phyloP scores from a whole-genome alignment of 495 filamentous ascomycete species.

The Halenospora varia region DNA sequence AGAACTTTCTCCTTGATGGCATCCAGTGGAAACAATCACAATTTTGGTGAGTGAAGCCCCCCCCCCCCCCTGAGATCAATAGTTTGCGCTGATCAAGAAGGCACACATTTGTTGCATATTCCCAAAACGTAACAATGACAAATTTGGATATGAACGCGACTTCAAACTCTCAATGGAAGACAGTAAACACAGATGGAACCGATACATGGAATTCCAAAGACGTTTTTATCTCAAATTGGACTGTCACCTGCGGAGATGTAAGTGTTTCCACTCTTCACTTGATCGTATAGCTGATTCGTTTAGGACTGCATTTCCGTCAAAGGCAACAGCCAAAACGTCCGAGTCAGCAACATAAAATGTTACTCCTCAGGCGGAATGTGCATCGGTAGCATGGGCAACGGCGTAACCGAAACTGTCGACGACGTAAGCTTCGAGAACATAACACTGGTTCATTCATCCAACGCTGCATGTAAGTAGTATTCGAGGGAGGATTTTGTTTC shows the following conservation, averaged over 20 bases:
- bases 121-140: conserved; percentile 35
- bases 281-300: neutral
- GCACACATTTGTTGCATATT: conserved; percentile 21
- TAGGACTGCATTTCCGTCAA: conserved; percentile 33
- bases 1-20: conserved; percentile 33
- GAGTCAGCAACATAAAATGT: conserved; percentile 31
- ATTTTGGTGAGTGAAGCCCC: conserved; percentile 42
- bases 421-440: conserved; percentile 31
- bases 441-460: conserved; percentile 29
- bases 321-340: conserved; percentile 36
- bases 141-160: conserved; percentile 42
- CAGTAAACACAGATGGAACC: conserved; percentile 37
- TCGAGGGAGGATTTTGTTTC: too few species aligned
- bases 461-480: too few species aligned
- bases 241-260: conserved; percentile 33
- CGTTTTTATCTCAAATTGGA: conserved; percentile 31
- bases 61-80: neutral
- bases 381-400: conserved; percentile 40
- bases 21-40: conserved; percentile 37
- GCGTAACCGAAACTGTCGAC: conserved; percentile 34
- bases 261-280: neutral
- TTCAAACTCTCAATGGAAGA: conserved; percentile 11
- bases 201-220: conserved; percentile 34
- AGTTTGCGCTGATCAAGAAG: neutral
- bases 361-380: conserved; percentile 24